Base-by-base conservation (phyloP, 179 eudicot genomes). In the Sideroxylon spinosum region DNA sequence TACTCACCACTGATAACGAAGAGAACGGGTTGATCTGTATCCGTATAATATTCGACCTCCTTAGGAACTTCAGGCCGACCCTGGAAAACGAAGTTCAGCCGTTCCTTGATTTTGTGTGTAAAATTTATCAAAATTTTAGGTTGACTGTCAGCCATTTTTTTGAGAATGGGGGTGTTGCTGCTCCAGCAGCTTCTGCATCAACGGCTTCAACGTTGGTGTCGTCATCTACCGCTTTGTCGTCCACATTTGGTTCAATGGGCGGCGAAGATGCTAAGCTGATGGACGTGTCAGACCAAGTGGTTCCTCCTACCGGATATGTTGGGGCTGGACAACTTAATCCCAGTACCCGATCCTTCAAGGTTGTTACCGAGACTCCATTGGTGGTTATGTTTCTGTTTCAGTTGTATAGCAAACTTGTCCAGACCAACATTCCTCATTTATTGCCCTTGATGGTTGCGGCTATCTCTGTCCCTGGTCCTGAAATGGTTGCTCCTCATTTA, bases 341-440 rank as follows among this genome's bases (percentile, higher is more conserved):
- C 32, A 95, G 97, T 77, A 93, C 97, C 2, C 82, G 95, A 68
- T 95, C 98, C 22, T 95, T 95, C 79, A 95, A 93, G 87, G 85
- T 95, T 78, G 97, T 95, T 79, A 95, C 98, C 0, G 98, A 95
- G 88, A 95, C 97, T 78, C 98, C 98, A 0, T 71, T 95, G 91
- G 97, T 95, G 82, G 98, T 93, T 81, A 95, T 95, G 98, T 95
- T 95, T 86, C 86, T 95, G 80, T 95, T 93, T 85, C 98, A 95
- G 87, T 65, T 95, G 84, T 95, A 91, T 86, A 82, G 93, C 74
- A 87, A 97, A 84, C 98, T 95, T 84, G 98, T 95, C 71, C 98
- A 95, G 84, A 93, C 95, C 14, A 93, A 95, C 79, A 93, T 95
- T 78, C 98, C 98, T 77, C 91, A 91, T 73, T 83, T 95, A 77